Conservation (phyloP, 352 stramenopile genomes). For the Halophytophthora polymorphica region DNA sequence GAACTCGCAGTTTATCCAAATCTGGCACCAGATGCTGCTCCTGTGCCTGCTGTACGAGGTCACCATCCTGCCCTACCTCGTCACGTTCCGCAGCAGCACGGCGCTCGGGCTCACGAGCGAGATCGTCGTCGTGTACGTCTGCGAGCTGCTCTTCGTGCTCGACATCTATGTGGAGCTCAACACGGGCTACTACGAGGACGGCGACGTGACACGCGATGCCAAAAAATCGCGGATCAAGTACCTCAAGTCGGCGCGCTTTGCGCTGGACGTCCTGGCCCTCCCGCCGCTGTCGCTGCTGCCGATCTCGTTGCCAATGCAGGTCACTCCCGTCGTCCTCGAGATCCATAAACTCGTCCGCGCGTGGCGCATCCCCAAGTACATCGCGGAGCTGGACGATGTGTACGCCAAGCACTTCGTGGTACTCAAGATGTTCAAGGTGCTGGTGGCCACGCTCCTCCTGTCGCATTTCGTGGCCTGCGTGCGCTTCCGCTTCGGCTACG, state of each 20-base stretch:
- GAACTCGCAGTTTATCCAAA: constrained; percentile 44
- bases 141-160: constrained; percentile 49
- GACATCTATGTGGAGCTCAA: constrained; percentile 70
- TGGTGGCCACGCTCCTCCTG: constrained; percentile 42
- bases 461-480: constrained; percentile 61
- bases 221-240: constrained; percentile 52
- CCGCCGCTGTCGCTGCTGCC: constrained; percentile 41
- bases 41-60: constrained; percentile 52
- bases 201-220: constrained; percentile 49
- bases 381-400: constrained; percentile 49
- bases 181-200: constrained; percentile 65
- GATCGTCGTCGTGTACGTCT: constrained; percentile 40
- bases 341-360: constrained; percentile 59
- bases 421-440: constrained; percentile 67
- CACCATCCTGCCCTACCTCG: constrained; percentile 46
- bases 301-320: neutral
- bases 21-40: constrained; percentile 63
- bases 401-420: constrained; percentile 56
- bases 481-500: constrained; percentile 53
- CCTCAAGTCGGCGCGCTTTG: constrained; percentile 45
- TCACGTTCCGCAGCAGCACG: constrained; percentile 28
- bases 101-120: constrained; percentile 22
- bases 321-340: constrained; percentile 45
- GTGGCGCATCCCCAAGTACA: constrained; percentile 50
- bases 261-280: constrained; percentile 45